Percentiles rank a stretch among this genome's conserved stretches.
Evolutionary conservation across 2,329 filamentous ascomycete species (phyloP).

Genomic region (Hypocreales sp.): DNA sequence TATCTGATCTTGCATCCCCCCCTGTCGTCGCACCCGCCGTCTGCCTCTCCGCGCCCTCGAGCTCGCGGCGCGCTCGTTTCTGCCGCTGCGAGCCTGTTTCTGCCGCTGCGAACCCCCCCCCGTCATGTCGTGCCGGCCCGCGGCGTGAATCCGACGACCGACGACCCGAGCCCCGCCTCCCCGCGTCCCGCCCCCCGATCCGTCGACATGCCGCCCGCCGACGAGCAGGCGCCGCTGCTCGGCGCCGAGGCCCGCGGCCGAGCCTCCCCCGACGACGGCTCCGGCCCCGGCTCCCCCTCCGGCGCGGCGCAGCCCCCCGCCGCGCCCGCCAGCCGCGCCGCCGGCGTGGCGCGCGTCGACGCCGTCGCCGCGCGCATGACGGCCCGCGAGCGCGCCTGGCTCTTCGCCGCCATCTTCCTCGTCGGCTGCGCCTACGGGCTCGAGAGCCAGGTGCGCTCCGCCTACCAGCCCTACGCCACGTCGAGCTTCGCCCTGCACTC

Average conservation of each 20-base stretch:
- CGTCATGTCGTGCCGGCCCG: no score
- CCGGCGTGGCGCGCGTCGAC: slow-evolving; percentile 37
- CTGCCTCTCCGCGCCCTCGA: no score
- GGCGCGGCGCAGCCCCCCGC: background rate
- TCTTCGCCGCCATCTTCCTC: slow-evolving; percentile 42
- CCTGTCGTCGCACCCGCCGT: background rate
- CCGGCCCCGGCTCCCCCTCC: background rate
- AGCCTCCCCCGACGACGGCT: background rate
- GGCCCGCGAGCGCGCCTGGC: slow-evolving; percentile 26
- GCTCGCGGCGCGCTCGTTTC: no score
- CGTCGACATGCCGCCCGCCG: no score
- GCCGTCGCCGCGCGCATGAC: slow-evolving; percentile 30
- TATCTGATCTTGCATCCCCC: slow-evolving; percentile 2
- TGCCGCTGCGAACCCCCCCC: no score
- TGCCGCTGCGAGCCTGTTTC: background rate
- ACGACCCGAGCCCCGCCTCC: no score
- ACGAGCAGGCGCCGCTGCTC: no score
- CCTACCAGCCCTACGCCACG: slow-evolving; percentile 40
- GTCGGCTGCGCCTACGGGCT: slow-evolving; percentile 45
- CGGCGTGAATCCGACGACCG: no score
- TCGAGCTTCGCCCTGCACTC: slow-evolving; percentile 35
- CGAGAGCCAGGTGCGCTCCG: slow-evolving; percentile 33
- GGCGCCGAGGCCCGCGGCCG: no score
- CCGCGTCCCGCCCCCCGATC: no score
- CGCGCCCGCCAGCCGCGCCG: slow-evolving; percentile 2